A percentile compares a stretch with the other conserved stretches of the same genome.
Conservation (phyloP, 2,329 filamentous ascomycete genomes). For the Thermomyces lanuginosus region DNA sequence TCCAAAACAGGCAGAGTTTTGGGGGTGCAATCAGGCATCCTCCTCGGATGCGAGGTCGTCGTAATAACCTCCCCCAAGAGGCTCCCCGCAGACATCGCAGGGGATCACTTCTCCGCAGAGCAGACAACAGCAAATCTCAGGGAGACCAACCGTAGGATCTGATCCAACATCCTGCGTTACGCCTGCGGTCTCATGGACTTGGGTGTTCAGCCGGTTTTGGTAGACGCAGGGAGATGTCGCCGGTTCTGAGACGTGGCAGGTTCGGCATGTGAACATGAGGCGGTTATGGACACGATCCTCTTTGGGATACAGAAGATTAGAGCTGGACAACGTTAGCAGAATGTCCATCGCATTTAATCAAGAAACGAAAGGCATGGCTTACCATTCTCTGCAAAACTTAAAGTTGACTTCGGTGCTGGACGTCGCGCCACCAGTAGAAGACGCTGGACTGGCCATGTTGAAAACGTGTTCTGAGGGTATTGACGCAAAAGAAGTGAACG, state of each 20-base stretch:
- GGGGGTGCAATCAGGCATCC: no score
- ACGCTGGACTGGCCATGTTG: constrained; percentile 27
- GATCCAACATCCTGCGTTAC: constrained; percentile 94
- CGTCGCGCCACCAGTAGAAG: constrained; percentile 24
- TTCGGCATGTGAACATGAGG: constrained; percentile 90
- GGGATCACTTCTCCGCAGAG: constrained; percentile 42
- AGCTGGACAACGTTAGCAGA: constrained; percentile 34
- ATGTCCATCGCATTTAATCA: background rate
- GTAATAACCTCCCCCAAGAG: constrained; percentile 6
- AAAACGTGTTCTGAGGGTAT: background rate
- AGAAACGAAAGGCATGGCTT: constrained; percentile 10
- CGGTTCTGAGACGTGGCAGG: constrained; percentile 78
- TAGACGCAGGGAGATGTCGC: constrained; percentile 84
- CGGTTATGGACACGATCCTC: constrained; percentile 73
- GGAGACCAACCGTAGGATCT: constrained; percentile 88
- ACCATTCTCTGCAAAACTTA: constrained; percentile 96
- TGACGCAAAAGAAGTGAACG: no score
- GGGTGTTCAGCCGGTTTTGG: constrained; percentile 82
- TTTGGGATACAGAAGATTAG: constrained; percentile 94
- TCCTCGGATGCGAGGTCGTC: constrained; percentile 6
- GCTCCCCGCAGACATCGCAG: constrained; percentile 37
- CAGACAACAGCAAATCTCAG: constrained; percentile 39
- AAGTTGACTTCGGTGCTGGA: constrained; percentile 58
- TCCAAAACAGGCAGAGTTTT: constrained; percentile 5
- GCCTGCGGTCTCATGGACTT: constrained; percentile 85